phyloP scores from a whole-genome alignment of 2,329 filamentous ascomycete genomes.

The Fusarium virguliforme region DNA sequence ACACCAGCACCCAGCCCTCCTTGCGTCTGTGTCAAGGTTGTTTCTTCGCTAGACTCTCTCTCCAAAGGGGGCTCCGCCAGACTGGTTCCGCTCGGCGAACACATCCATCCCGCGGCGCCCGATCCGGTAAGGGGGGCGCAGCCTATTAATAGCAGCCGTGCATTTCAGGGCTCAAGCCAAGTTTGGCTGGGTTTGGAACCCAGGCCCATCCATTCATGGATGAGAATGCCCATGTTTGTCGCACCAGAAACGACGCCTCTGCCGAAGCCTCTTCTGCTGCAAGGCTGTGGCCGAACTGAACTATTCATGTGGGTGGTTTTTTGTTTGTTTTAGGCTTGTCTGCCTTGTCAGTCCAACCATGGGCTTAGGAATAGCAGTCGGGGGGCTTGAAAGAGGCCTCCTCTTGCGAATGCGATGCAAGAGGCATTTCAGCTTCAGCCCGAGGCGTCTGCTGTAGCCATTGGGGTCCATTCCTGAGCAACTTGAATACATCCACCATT shows the following conservation, averaged over 20 bases:
- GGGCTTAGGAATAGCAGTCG: conserved; percentile 14
- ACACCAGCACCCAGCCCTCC: conserved; percentile 36
- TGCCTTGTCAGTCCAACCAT: conserved; percentile 42
- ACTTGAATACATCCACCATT: background rate
- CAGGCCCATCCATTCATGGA: background rate
- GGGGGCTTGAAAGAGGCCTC: conserved; percentile 45
- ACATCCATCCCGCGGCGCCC: conserved; percentile 32
- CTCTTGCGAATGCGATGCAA: conserved; percentile 10
- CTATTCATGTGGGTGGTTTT: conserved; percentile 22
- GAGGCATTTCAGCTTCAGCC: background rate
- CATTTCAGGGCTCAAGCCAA: conserved; percentile 24
- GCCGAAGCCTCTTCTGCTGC: conserved; percentile 39
- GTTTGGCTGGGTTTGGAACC: background rate
- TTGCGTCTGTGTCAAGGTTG: conserved; percentile 32
- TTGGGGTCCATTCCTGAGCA: conserved; percentile 5
- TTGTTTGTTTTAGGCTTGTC: conserved; percentile 29
- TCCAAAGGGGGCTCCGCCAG: conserved; percentile 14
- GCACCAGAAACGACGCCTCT: conserved; percentile 30
- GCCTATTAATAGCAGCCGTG: conserved; percentile 44
- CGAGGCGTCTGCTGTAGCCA: background rate
- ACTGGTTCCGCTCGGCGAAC: conserved; percentile 23
- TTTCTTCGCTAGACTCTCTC: background rate
- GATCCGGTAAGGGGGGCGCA: conserved; percentile 35
- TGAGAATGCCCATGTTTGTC: conserved; percentile 10
- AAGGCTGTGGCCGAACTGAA: conserved; percentile 35